A percentile compares a stretch with the other conserved stretches of the same genome.
Evolutionary conservation across 768 basidiomycete genomes (phyloP).

Genomic region (Lepiota venenata): DNA sequence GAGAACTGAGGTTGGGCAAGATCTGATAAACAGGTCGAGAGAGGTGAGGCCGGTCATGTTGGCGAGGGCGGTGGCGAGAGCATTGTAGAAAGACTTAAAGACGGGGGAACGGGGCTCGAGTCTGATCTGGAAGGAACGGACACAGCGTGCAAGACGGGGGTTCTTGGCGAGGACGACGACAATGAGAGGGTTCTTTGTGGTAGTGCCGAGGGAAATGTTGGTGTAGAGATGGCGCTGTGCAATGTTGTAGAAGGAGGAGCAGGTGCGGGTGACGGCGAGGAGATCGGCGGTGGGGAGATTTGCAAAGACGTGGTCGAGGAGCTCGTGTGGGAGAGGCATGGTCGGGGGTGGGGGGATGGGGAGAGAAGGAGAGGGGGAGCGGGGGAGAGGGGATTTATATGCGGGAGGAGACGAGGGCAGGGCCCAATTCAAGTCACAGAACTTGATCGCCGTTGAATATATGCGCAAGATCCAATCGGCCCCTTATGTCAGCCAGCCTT

Average conservation of each 20-base stretch:
- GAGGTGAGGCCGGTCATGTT: constrained; percentile 59
- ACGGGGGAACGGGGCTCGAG: constrained; percentile 37
- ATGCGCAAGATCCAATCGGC: constrained; percentile 11
- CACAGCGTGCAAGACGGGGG: constrained; percentile 56
- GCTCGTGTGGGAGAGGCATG: constrained; percentile 50
- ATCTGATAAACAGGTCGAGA: constrained; percentile 53
- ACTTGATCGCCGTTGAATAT: constrained; percentile 34
- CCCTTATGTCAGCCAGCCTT: constrained; percentile 10
- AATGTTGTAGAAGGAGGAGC: constrained; percentile 37
- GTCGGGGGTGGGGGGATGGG: constrained; percentile 32
- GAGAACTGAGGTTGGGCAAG: constrained; percentile 48
- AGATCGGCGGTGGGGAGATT: constrained; percentile 34
- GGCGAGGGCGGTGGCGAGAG: constrained; percentile 49
- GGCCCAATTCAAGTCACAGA: constrained; percentile 23
- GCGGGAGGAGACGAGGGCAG: constrained; percentile 17
- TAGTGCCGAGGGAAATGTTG: constrained; percentile 42
- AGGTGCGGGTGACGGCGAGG: constrained; percentile 43
- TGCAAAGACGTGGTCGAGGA: constrained; percentile 39
- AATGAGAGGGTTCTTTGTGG: constrained; percentile 42
- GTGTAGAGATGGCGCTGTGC: constrained; percentile 66
- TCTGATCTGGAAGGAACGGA: constrained; percentile 59
- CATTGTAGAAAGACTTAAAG: constrained; percentile 44
- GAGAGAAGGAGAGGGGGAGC: constrained; percentile 10
- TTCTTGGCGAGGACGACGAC: constrained; percentile 53
- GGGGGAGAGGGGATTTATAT: constrained; percentile 13